Evolutionary conservation across 768 basidiomycete species (phyloP), one percentile per base, ranked within the genome.

Genomic region (Macrolepiota fuliginosa): DNA sequence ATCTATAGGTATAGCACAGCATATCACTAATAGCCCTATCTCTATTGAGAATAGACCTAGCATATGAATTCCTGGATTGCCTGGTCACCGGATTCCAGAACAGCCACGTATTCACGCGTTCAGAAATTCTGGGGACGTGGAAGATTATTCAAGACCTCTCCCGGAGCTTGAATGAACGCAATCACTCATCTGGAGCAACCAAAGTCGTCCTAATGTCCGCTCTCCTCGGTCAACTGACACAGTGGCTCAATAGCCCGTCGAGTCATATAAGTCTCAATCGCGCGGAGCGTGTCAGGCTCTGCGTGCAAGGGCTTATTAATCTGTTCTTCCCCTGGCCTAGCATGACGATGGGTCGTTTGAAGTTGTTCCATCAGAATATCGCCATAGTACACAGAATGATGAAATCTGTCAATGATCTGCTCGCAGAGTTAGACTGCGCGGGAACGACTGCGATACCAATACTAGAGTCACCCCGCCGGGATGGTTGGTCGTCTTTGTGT

Each of bases 291-390:
- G 13, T 49, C 7, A 58, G 45, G 32, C 37, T 58, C 7, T 58
- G 56, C 15, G 45, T 36, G 9, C 56, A 58, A 24, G 56, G 56
- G 7, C 56, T 58, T 35, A 58, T 58, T 12, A 29, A 58, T 36
- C 17, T 58, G 2, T 58, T 58, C 17, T 58, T 58, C 47, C 56
- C 56, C 12, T 58, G 56, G 47, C 47, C 56, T 5, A 50, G 56
- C 29, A 58, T 58, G 56, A 50, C 35, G 10, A 58, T 58, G 56
- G 24, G 37, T 19, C 32, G 56, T 22, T 27, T 58, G 19, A 29
- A 24, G 35, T 35, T 32, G 24, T 58, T 58, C 15, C 29, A 58
- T 39, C 56, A 49, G 12, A 47, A 58, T 17, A 58, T 58, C 0
- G 24, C 46, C 6, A 17, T 36, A 3, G 46, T 58, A 5, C 39